phyloP scores from a whole-genome alignment of 768 basidiomycete species.

The Krasilnikovozyma curviuscula region DNA sequence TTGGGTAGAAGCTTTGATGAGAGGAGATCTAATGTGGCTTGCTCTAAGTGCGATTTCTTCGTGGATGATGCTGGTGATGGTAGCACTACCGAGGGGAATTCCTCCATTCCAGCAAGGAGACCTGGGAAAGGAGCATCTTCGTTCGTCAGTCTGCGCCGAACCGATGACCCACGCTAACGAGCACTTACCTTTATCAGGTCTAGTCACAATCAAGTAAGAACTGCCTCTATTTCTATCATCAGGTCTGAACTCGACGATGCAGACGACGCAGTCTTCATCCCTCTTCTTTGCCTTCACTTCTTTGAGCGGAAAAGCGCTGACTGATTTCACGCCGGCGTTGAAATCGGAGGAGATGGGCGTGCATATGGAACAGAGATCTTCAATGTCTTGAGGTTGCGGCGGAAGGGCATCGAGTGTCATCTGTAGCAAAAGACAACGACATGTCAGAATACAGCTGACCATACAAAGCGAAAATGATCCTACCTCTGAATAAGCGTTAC shows the following conservation, averaged over 20 bases:
- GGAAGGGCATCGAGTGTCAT: not conserved
- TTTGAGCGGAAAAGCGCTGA: slow-evolving; percentile 5
- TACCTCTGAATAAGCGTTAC: slow-evolving; percentile 2
- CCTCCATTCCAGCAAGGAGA: slow-evolving; percentile 6
- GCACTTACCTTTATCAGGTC: slow-evolving; percentile 10
- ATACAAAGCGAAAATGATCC: not conserved
- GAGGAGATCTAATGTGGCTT: too few relatives aligned
- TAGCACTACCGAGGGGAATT: slow-evolving; percentile 11
- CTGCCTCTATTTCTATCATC: not conserved
- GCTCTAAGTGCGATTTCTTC: too few relatives aligned
- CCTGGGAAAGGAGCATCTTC: not conserved
- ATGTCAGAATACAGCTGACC: not conserved
- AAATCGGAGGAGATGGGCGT: not conserved
- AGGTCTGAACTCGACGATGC: slow-evolving; percentile 3
- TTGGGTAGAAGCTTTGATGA: too few relatives aligned
- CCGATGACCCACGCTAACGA: not conserved
- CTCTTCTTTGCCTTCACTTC: slow-evolving; percentile 6
- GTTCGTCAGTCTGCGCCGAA: not conserved
- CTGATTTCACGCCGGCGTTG: not conserved
- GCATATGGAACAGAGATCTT: slow-evolving; percentile 9
- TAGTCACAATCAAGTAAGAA: slow-evolving; percentile 5
- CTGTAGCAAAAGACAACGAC: not conserved
- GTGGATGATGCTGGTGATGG: too few relatives aligned
- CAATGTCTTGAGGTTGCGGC: not conserved
- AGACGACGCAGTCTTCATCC: slow-evolving; percentile 1